Conservation (phyloP, 2,329 filamentous ascomycete genomes). For the Clathrospora elynae region DNA sequence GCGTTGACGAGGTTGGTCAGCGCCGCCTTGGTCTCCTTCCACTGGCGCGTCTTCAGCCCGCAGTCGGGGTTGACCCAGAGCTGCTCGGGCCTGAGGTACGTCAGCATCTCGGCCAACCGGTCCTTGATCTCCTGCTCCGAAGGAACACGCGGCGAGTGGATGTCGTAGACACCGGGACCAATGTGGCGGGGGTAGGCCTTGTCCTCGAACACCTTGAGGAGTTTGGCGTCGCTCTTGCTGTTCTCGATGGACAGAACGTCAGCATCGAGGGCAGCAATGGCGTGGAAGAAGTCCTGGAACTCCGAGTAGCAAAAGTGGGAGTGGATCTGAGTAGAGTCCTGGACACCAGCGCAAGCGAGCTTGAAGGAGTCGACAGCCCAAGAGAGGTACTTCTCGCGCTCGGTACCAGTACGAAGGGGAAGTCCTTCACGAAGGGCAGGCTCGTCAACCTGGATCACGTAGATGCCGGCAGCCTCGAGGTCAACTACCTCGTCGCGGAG, state of each 20-base stretch:
- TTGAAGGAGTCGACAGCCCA: slow-evolving; percentile 99
- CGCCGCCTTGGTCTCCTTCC: slow-evolving; percentile 97
- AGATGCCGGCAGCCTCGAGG: slow-evolving; percentile 94
- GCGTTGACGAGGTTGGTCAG: slow-evolving; percentile 97
- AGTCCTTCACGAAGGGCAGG: slow-evolving; percentile 99
- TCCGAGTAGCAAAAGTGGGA: slow-evolving; percentile 99
- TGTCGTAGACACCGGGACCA: slow-evolving; percentile 98
- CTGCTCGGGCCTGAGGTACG: slow-evolving; percentile 93
- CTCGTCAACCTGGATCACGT: slow-evolving; percentile 99
- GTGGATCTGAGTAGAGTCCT: slow-evolving; percentile 98
- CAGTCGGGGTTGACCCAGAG: slow-evolving; percentile 99
- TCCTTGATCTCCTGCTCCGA: slow-evolving; percentile 98
- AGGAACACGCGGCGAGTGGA: slow-evolving; percentile 98
- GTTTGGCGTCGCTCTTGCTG: slow-evolving; percentile 99
- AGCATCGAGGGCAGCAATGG: slow-evolving; percentile 95
- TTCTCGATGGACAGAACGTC: slow-evolving; percentile 99
- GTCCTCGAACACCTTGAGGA: slow-evolving; percentile 97
- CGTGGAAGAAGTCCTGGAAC: slow-evolving; percentile 99
- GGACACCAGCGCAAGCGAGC: slow-evolving; percentile 88
- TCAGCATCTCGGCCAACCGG: slow-evolving; percentile 96
- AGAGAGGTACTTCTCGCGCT: slow-evolving; percentile 94
- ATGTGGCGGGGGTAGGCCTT: slow-evolving; percentile 98
- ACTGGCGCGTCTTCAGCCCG: slow-evolving; percentile 98
- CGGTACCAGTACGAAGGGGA: slow-evolving; percentile 88
- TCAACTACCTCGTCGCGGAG: slow-evolving; percentile 98